These are phyloP conservation scores for Bruguiera gymnorhiza DNA, from an alignment of 345 rosid genomes.

Conservation along the genomic window DNA sequence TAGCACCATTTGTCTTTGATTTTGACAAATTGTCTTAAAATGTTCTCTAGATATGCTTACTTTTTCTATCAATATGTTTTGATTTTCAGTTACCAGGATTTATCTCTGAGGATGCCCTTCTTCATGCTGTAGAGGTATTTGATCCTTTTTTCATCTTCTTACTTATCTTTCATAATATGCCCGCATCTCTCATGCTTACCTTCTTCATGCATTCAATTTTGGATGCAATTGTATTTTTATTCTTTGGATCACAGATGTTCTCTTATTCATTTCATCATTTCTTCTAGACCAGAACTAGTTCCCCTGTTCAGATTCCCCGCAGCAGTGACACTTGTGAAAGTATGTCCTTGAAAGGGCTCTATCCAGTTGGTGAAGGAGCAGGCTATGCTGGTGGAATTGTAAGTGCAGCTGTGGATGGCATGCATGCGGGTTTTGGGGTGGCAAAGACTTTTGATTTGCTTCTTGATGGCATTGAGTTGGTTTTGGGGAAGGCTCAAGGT, in stretches of 20 bases:
- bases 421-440: slow-evolving; percentile 78
- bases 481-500: slow-evolving; percentile 66
- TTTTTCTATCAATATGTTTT: slow-evolving; percentile 12
- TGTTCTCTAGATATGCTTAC: slow-evolving; percentile 3
- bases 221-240: background rate
- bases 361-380: slow-evolving; percentile 97
- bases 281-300: slow-evolving; percentile 86
- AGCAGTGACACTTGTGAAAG: slow-evolving; percentile 69
- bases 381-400: slow-evolving; percentile 99
- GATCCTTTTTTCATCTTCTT: background rate
- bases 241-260: background rate
- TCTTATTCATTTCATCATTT: slow-evolving; percentile 4
- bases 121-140: slow-evolving; percentile 91
- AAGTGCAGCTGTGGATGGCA: slow-evolving; percentile 97
- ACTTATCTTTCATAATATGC: no score
- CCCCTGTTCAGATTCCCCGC: slow-evolving; percentile 77
- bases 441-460: slow-evolving; percentile 65
- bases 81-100: slow-evolving; percentile 82
- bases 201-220: slow-evolving; percentile 1
- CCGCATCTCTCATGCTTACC: no score
- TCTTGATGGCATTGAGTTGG: slow-evolving; percentile 49
- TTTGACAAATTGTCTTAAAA: background rate
- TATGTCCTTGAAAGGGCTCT: slow-evolving; percentile 68
- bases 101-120: slow-evolving; percentile 79
- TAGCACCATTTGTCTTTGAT: background rate